Evolutionary conservation across 169 alveolate species (phyloP).

Genomic region (Eimeria acervulina): DNA sequence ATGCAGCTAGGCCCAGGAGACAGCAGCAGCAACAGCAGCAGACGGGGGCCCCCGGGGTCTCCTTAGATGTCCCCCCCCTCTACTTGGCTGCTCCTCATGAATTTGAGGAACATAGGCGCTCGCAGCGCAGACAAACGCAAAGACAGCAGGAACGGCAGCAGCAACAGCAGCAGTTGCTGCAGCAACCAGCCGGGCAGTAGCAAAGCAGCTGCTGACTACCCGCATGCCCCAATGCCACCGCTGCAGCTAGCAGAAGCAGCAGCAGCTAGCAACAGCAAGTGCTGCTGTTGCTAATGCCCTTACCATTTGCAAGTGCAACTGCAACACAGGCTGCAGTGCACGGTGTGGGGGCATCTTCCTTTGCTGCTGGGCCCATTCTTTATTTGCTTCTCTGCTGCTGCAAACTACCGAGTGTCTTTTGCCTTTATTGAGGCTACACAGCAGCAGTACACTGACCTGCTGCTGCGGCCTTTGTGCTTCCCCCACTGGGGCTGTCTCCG

Average conservation of each 20-base stretch:
- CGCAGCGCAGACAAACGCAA: background rate
- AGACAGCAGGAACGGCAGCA: background rate
- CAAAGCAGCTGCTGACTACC: background rate
- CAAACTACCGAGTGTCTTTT: no score
- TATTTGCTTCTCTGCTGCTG: no score
- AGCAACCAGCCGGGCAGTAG: background rate
- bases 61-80: background rate
- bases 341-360: background rate
- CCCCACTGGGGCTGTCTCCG: background rate
- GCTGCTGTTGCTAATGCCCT: no score
- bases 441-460: background rate
- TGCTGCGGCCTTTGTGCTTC: background rate
- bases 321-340: background rate
- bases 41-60: background rate
- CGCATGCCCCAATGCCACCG: background rate
- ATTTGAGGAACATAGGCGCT: background rate
- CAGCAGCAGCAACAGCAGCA: constrained; percentile 41
- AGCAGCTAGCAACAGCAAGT: no score
- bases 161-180: background rate
- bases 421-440: no score
- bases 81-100: background rate
- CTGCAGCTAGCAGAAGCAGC: no score
- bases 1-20: background rate
- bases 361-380: no score
- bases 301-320: no score